Percentiles rank a stretch among this genome's conserved stretches.
Evolutionary conservation across 2,329 filamentous ascomycete species (phyloP).

Genomic region (Colletotrichum navitas): DNA sequence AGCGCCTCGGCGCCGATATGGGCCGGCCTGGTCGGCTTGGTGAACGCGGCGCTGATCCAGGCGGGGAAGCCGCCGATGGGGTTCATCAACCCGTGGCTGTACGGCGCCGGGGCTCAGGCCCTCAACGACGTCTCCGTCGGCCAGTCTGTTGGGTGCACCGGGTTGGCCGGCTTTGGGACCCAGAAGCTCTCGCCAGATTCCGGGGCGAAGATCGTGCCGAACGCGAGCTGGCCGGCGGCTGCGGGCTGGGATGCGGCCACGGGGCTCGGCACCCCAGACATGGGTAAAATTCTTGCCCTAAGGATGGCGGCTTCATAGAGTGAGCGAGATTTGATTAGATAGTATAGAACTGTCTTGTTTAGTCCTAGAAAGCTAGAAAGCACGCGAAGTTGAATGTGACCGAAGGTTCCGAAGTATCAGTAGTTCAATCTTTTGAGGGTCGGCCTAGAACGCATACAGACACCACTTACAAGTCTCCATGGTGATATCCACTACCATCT

Average conservation of each 20-base stretch:
- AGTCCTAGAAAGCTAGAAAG: background rate
- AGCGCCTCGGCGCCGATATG: conserved; percentile 72
- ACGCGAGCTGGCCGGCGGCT: conserved; percentile 48
- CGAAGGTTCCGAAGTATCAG: background rate
- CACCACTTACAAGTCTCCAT: background rate
- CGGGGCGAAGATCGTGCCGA: conserved; percentile 46
- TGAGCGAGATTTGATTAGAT: too few relatives aligned
- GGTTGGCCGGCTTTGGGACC: conserved; percentile 43
- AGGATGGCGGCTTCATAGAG: conserved; percentile 22
- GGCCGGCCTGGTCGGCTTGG: conserved; percentile 70
- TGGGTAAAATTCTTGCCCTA: conserved; percentile 49
- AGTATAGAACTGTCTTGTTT: background rate
- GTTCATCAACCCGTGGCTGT: conserved; percentile 74
- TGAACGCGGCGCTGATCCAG: conserved; percentile 72
- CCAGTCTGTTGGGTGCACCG: conserved; percentile 50
- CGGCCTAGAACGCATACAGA: background rate
- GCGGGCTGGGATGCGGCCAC: conserved; percentile 54
- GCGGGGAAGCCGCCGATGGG: conserved; percentile 65
- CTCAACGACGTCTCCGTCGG: conserved; percentile 55
- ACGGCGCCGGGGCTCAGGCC: conserved; percentile 50
- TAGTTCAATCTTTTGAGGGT: background rate
- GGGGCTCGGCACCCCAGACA: conserved; percentile 61
- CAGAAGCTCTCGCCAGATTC: conserved; percentile 40
- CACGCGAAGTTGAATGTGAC: background rate
- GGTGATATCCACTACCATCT: background rate